Conservation (phyloP, 495 filamentous ascomycete genomes). For the Xylaria castorea region DNA sequence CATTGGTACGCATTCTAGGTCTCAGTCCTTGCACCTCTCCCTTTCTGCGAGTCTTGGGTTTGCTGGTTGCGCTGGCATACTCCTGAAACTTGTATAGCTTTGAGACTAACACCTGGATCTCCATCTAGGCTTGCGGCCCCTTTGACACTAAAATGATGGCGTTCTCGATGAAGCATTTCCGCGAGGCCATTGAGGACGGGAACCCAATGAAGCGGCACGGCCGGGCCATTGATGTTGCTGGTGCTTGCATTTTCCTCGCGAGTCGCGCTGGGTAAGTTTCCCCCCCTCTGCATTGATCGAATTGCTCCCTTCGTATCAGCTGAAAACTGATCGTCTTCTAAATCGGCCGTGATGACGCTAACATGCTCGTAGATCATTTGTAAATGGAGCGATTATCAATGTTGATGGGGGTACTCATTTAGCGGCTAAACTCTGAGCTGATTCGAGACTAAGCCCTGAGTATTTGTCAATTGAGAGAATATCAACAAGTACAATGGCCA, state of each 20-base stretch:
- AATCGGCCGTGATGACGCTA: background rate
- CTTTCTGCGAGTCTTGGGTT: background rate
- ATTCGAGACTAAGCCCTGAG: background rate
- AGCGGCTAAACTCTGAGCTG: conserved; percentile 42
- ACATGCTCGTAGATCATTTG: conserved; percentile 54
- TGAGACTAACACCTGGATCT: conserved; percentile 36
- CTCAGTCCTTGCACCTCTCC: background rate
- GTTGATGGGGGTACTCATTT: conserved; percentile 68
- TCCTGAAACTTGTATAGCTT: background rate
- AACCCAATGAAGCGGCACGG: conserved; percentile 79
- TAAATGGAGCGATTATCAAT: conserved; percentile 79
- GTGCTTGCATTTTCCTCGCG: conserved; percentile 75
- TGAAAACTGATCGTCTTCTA: background rate
- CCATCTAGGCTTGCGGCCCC: conserved; percentile 68
- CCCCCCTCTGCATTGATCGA: background rate
- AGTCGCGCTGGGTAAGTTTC: conserved; percentile 65
- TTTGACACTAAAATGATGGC: conserved; percentile 89
- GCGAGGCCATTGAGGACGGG: conserved; percentile 65
- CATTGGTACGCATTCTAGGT: conserved; percentile 44
- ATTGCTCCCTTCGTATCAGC: background rate
- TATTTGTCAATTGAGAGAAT: background rate
- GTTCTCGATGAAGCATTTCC: conserved; percentile 66
- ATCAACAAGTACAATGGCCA: background rate
- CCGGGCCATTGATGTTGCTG: conserved; percentile 73
- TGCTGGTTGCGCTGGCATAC: background rate